Base-by-base conservation (phyloP, 768 basidiomycete species). In the Lactarius psammicola region DNA sequence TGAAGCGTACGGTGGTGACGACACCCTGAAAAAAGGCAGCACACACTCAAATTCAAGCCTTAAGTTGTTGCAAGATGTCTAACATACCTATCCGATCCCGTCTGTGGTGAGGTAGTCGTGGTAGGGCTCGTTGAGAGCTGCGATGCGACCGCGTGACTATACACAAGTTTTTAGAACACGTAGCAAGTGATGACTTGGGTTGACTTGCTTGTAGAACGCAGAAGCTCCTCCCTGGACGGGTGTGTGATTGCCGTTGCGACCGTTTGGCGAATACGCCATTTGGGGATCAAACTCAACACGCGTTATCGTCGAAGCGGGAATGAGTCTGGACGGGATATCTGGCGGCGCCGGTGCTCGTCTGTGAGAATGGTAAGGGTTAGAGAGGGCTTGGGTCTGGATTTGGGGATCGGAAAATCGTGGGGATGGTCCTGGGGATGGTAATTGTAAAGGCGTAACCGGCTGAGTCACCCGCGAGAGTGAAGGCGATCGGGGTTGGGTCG, bases 161-260 rank as follows among this genome's bases (percentile, higher is more conserved):
- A 61, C 28, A 57, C 11, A 58, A n/a, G 31, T 20, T 36, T 51
- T 68, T 28, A 69, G 56, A 31, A 34, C 34, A 42, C 36, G 61
- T 26, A 11, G 31, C 20, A 28, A 40, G 30, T 11, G 62, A 28
- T 8, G 28, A 58, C 15, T 46, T 34, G n/a, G 26, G 30, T 38
- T 30, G 1, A 68, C 81, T 57, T 69, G 85, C 88, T 83, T 86
- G 77, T 89, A 90, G 34, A 89, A 80, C 3, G 82, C 77, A 18
- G 78, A 68, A 1, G 82, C 67, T 53, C 72, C 26, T 64, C 69
- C n/a, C 69, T 71, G 30, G 66, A 58, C 26, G 63, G 56, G 17
- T 68, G 63, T 31, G 60, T 66, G 46, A 40, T 64, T 33, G 51
- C 59, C 28, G 40, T 20, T 56, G 61, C 62, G n/a, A 67, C 67